Percentiles rank a stretch among this genome's conserved stretches.
These are phyloP conservation scores for Isabelozyma heimii DNA, from an alignment of 805 yeast species.

Conservation along the genomic window DNA sequence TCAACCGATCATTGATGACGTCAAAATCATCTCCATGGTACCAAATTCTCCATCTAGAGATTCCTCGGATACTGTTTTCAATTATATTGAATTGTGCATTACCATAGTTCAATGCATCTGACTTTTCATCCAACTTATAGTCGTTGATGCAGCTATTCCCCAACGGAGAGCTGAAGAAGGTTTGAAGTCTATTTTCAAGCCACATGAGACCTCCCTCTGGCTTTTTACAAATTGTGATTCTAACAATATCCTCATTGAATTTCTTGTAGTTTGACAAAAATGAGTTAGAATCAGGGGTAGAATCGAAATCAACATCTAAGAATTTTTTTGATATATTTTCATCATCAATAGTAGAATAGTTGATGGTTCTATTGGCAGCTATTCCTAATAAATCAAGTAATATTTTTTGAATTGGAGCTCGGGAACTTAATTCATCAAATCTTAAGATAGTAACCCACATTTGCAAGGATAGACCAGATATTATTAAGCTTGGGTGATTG, in stretches of 20 bases:
- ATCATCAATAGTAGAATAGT: slow-evolving; percentile 66
- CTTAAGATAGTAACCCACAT: slow-evolving; percentile 93
- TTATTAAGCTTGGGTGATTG: slow-evolving; percentile 78
- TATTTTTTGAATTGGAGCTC: slow-evolving; percentile 50
- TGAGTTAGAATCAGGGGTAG: slow-evolving; percentile 71
- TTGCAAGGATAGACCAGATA: slow-evolving; percentile 85
- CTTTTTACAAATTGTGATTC: slow-evolving; percentile 81
- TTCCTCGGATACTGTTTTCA: slow-evolving; percentile 88
- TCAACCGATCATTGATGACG: slow-evolving; percentile 48
- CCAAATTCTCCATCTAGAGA: slow-evolving; percentile 95
- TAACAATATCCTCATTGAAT: slow-evolving; percentile 84
- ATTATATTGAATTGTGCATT: slow-evolving; percentile 80
- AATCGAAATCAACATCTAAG: slow-evolving; percentile 85
- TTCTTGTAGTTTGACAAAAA: slow-evolving; percentile 80
- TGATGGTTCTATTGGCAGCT: slow-evolving; percentile 74
- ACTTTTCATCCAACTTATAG: slow-evolving; percentile 51
- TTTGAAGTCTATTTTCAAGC: slow-evolving; percentile 71
- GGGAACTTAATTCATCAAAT: slow-evolving; percentile 67
- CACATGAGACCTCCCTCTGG: slow-evolving; percentile 80
- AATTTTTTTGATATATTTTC: slow-evolving; percentile 62
- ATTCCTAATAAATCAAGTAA: slow-evolving; percentile 70
- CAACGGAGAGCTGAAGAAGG: slow-evolving; percentile 65
- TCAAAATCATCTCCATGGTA: slow-evolving; percentile 58
- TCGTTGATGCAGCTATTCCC: slow-evolving; percentile 65
- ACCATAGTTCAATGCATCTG: slow-evolving; percentile 71